Evolutionary conservation across 2,329 filamentous ascomycete species (phyloP), one percentile per base, ranked within the genome.

Genomic region (Fusarium sp.): DNA sequence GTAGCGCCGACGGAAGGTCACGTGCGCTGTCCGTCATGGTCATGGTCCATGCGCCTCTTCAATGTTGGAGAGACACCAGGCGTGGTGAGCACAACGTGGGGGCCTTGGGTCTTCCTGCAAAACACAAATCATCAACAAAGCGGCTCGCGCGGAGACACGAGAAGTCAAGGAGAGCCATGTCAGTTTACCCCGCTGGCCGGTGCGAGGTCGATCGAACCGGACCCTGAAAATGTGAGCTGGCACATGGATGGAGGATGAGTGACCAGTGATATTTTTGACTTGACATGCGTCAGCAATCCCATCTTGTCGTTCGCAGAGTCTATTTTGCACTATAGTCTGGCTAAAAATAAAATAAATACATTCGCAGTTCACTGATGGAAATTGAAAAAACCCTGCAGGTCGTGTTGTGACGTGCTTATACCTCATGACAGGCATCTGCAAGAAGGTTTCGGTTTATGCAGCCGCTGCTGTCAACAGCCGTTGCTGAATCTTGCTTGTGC

Each of bases 181-280:
- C 60, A 58, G 55, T 68, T 68, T 70, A 71, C 68, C 68, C 68
- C 68, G 68, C 67, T 62, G 68, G 64, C 55, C 49, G 65, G 68
- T 70, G 68, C 68, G 34, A 60, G 62, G 57, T 56, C 64, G 66
- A 59, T 64, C 44, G 49, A 42, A 54, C 44, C 59, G 44, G 68
- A 70, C 68, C 68, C 68, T 25, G 61, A 55, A 55, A 65, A 65
- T 65, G 27, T 36, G 44, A 65, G 36, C 55, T 51, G 54, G 38
- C 57, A 44, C 58, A 46, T 57, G 42, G 23, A 46, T 46, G 64
- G 42, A 65, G 29, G 46, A 42, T 57, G 23, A 54, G 46, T 57
- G 50, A 55, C 36, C 40, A 68, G 68, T 68, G 67, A 62, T 53
- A 59, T 51, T 31, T 54, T 42, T 10, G n/a, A 29, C 38, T 53